Conservation (phyloP, 495 filamentous ascomycete genomes). For the Haplographium delicatum region DNA sequence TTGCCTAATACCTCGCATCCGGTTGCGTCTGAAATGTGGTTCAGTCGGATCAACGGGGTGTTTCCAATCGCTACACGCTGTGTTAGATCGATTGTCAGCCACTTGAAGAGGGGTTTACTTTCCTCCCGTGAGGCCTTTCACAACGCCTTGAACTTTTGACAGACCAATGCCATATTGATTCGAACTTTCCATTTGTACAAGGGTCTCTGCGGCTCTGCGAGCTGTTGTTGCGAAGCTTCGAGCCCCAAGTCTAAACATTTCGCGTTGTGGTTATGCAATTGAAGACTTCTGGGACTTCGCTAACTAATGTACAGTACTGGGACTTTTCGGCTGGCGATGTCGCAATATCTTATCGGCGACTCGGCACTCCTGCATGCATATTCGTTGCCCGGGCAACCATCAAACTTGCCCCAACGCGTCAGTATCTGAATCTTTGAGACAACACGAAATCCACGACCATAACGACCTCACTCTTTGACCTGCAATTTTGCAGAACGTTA, state of each 20-base stretch:
- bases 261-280: constrained; percentile 9
- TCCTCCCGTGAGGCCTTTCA: constrained; percentile 85
- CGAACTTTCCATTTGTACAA: constrained; percentile 40
- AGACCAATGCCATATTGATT: constrained; percentile 58
- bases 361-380: neutral
- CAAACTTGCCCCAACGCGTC: neutral
- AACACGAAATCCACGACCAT: neutral
- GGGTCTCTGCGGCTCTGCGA: constrained; percentile 39
- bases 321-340: neutral
- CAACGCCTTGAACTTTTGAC: constrained; percentile 77
- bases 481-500: neutral
- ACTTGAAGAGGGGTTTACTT: constrained; percentile 27
- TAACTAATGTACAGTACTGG: too few relatives aligned
- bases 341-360: constrained; percentile 6
- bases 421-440: neutral
- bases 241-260: constrained; percentile 56
- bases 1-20: constrained; percentile 95
- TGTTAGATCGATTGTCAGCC: too few relatives aligned
- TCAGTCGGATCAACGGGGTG: constrained; percentile 88
- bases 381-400: neutral
- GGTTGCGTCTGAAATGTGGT: constrained; percentile 81
- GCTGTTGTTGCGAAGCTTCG: constrained; percentile 54
- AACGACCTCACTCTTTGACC: neutral
- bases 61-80: constrained; percentile 74
- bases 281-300: neutral